A percentile compares a stretch with the other conserved stretches of the same genome.
Evolutionary conservation across 306 rosid genomes (phyloP).

Genomic region (Vigna reflexopilosa): DNA sequence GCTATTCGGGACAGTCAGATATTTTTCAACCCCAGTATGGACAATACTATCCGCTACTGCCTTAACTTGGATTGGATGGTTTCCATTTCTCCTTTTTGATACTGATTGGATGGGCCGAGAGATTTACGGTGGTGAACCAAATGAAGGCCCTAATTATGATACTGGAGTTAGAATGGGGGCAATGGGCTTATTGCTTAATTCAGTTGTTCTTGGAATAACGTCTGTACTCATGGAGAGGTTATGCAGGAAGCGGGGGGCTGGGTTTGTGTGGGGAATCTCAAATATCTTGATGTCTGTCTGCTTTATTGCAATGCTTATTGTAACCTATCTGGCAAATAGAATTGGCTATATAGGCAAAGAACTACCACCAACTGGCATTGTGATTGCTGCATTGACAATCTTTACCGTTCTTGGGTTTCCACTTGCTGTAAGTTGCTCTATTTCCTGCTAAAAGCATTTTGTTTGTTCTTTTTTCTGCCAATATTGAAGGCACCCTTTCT

Average conservation of each 20-base stretch:
- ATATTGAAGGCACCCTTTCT: conserved; percentile 20
- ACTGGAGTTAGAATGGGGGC: conserved; percentile 95
- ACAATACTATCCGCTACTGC: conserved; percentile 75
- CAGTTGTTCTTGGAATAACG: conserved; percentile 88
- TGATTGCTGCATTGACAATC: conserved; percentile 65
- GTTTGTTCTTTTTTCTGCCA: background rate
- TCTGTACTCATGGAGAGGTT: conserved; percentile 90
- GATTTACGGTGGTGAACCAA: conserved; percentile 95
- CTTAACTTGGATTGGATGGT: conserved; percentile 95
- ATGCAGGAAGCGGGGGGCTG: conserved; percentile 86
- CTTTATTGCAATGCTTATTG: conserved; percentile 76
- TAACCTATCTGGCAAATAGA: conserved; percentile 70
- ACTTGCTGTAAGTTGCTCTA: conserved; percentile 70
- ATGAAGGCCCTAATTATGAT: conserved; percentile 72
- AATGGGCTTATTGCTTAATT: conserved; percentile 87
- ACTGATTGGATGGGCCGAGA: conserved; percentile 99
- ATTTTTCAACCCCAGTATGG: conserved; percentile 80
- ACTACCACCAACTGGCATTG: conserved; percentile 72
- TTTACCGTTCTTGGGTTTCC: conserved; percentile 91
- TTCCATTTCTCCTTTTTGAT: conserved; percentile 90
- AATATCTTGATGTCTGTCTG: conserved; percentile 83
- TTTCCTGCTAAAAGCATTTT: conserved; percentile 44
- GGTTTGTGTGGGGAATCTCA: conserved; percentile 91
- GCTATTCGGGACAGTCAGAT: conserved; percentile 84
- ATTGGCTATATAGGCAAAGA: conserved; percentile 58